phyloP scores from a whole-genome alignment of 164 flowering plant species.

The Pachysandra terminalis region DNA sequence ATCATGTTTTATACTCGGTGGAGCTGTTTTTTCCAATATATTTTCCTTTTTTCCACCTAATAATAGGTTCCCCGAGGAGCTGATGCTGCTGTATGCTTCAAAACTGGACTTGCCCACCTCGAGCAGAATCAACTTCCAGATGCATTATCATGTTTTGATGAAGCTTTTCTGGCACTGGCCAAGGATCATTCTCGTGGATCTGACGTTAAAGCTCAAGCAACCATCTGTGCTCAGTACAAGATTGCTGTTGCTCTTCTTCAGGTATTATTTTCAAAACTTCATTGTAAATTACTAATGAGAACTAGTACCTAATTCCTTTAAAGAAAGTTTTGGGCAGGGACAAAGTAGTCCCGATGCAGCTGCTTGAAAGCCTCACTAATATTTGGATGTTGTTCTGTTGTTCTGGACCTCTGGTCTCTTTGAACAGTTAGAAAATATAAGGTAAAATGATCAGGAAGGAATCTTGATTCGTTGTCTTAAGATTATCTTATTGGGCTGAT shows the following conservation, averaged over 20 bases:
- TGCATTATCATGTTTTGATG: slow-evolving; percentile 97
- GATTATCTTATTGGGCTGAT: too few species aligned
- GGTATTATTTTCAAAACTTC: slow-evolving; percentile 35
- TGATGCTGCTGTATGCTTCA: slow-evolving; percentile 87
- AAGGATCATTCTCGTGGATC: slow-evolving; percentile 98
- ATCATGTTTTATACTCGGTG: not conserved
- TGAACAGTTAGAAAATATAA: not conserved
- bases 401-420: not conserved
- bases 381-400: not conserved
- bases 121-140: slow-evolving; percentile 97
- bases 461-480: not conserved
- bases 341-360: not conserved
- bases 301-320: not conserved
- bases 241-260: slow-evolving; percentile 91
- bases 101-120: slow-evolving; percentile 89
- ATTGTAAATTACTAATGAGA: not conserved
- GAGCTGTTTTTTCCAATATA: not conserved
- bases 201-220: slow-evolving; percentile 96
- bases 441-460: not conserved
- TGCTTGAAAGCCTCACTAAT: not conserved
- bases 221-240: slow-evolving; percentile 98
- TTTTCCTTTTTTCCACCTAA: not conserved
- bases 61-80: slow-evolving; percentile 98
- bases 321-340: not conserved
- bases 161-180: slow-evolving; percentile 94